Conservation (phyloP, 163 green algal species). For the Chloromonas sp. region DNA sequence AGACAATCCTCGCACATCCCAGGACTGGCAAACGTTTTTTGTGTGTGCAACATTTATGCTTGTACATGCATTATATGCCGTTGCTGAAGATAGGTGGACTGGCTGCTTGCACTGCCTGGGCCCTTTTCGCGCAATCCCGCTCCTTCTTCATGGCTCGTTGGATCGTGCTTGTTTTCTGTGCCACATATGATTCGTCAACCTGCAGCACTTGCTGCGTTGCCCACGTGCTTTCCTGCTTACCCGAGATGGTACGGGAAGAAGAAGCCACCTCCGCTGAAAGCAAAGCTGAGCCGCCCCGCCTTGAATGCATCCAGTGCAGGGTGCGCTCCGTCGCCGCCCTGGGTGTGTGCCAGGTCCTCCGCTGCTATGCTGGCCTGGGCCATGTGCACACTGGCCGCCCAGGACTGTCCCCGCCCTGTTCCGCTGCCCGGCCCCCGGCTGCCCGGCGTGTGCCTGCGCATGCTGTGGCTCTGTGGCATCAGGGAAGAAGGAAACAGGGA, state of each 20-base stretch:
- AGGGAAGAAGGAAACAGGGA: no score
- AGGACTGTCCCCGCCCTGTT: background rate
- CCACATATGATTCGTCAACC: background rate
- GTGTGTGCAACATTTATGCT: no score
- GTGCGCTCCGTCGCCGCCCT: background rate
- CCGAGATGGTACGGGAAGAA: conserved; percentile 10
- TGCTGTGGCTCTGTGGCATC: no score
- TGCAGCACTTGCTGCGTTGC: background rate
- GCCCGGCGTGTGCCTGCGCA: no score
- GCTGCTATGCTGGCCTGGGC: background rate
- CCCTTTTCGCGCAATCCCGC: no score
- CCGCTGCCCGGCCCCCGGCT: no score
- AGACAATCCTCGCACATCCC: no score
- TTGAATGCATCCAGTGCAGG: conserved; percentile 15
- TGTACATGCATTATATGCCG: no score
- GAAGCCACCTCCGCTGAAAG: conserved; percentile 15
- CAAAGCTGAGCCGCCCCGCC: conserved; percentile 1
- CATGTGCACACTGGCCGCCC: background rate
- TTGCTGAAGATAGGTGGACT: no score
- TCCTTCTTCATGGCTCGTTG: no score
- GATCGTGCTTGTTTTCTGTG: background rate
- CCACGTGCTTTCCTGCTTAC: background rate
- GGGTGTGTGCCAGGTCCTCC: conserved; percentile 1
- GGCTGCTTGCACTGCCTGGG: no score
- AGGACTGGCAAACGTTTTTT: no score